Base-by-base conservation (phyloP, 306 rosid species). In the Bauhinia variegata region DNA sequence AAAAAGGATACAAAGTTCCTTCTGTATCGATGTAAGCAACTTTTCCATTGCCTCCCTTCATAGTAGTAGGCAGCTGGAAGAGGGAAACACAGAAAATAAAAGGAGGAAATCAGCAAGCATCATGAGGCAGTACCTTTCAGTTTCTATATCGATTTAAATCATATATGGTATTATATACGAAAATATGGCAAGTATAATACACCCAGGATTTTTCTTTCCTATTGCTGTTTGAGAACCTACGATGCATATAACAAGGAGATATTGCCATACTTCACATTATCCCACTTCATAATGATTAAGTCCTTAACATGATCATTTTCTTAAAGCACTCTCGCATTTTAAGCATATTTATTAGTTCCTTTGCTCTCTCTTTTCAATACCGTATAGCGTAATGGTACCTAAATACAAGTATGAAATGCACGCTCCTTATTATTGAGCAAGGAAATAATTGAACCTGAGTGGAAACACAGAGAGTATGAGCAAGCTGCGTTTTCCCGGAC, bases 1-100 rank as follows among this genome's bases (percentile, higher is more conserved):
- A 65, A 78, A 63, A 65, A 78, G 73, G 91, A 82, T 89, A 88
- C 98, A 93, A 93, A 51, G 98, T 93, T 69, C 96, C 98, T 82
- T 93, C 97, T 13, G 98, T 93, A 78, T 93, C 98, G 66, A 93
- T 87, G 88, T 89, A 89, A 54, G 98, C 98, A 78, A 92, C 96
- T 82, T 92, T 92, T 69, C 98, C 98, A 53, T 87, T 89, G 70
- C 98, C 98, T 79, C 98, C 98, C 42, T 74, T 74, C 98, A 92
- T 92, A 71, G 55, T 72, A 23, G 86, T 87, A 44, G 98, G 98
- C 71, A 92, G 93, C 98, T 92, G 87, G 76, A 72, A 51, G 36
- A 56, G 13, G 43, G 2, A 39, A 6, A 11, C 12, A 4, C n/a
- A 13, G 4, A 62, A 43, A 44, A 51, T 36, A 8, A 36, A 36